Conservation (phyloP, 768 basidiomycete genomes). For the Pulveroboletus sp. region DNA sequence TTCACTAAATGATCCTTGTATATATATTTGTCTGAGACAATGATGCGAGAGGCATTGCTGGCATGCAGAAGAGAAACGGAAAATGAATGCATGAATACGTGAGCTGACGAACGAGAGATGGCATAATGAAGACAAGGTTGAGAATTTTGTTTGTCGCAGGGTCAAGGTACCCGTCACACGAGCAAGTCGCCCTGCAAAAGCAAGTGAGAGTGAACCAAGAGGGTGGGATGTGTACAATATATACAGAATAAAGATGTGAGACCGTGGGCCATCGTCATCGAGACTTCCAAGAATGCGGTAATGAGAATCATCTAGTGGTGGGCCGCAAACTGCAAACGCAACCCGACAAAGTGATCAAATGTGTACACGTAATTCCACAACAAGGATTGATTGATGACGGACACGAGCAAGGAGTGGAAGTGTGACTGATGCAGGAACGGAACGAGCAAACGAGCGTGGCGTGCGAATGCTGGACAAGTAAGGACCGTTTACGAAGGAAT, state of each 20-base stretch:
- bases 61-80: background rate
- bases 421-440: conserved; percentile 3
- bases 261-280: background rate
- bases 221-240: conserved; percentile 7
- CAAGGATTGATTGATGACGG: conserved; percentile 18
- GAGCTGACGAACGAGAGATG: background rate
- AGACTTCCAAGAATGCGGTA: background rate
- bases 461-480: conserved; percentile 5
- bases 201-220: background rate
- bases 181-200: background rate
- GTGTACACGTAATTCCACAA: conserved; percentile 34
- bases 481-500: conserved; percentile 11
- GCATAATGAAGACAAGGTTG: background rate
- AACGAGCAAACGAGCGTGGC: conserved; percentile 11
- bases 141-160: background rate
- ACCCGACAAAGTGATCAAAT: conserved; percentile 13
- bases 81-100: conserved; percentile 1
- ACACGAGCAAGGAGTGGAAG: conserved; percentile 11
- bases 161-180: too few relatives aligned
- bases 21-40: conserved; percentile 12
- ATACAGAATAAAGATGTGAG: conserved; percentile 20
- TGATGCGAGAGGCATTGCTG: conserved; percentile 8
- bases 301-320: background rate
- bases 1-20: conserved; percentile 19
- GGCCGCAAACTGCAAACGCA: conserved; percentile 9